These are phyloP conservation scores for Saccharum spontaneum DNA, from an alignment of 176 grass and related monocot genomes.

Conservation along the genomic window DNA sequence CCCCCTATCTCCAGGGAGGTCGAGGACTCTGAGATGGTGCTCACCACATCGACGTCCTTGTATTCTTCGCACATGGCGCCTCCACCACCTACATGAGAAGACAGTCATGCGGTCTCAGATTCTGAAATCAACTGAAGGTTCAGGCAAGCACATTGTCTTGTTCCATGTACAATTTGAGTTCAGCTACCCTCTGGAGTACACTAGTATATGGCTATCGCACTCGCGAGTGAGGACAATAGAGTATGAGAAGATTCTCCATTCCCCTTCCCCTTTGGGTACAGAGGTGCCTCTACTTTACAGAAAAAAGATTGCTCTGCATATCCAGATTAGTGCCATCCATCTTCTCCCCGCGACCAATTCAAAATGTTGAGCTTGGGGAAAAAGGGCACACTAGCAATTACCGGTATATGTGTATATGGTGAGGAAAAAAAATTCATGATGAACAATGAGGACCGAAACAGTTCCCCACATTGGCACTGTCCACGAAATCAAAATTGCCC, in stretches of 20 bases:
- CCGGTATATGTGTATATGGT: not conserved
- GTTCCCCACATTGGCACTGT: not conserved
- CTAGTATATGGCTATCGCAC: not conserved
- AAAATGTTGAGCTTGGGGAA: not conserved
- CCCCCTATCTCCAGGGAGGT: conserved; percentile 50
- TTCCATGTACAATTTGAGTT: not conserved
- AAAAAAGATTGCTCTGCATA: not conserved
- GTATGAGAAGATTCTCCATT: not conserved
- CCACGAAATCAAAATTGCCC: not conserved
- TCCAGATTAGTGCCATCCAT: not conserved
- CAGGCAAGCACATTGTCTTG: not conserved
- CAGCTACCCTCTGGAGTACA: not conserved
- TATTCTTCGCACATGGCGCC: conserved; percentile 54
- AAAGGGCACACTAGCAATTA: not conserved
- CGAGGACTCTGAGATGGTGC: conserved; percentile 57
- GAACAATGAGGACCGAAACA: not conserved
- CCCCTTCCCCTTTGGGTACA: not conserved
- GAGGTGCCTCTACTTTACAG: not conserved
- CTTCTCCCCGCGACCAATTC: not conserved
- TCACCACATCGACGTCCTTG: conserved; percentile 91
- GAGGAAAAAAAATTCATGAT: not conserved
- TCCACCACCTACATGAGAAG: conserved; percentile 39
- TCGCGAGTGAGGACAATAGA: not conserved
- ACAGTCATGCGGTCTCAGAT: not conserved
- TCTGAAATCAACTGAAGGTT: not conserved